These are phyloP conservation scores for Streptanthus diversifolius DNA, from an alignment of 345 rosid genomes.

Conservation along the genomic window DNA sequence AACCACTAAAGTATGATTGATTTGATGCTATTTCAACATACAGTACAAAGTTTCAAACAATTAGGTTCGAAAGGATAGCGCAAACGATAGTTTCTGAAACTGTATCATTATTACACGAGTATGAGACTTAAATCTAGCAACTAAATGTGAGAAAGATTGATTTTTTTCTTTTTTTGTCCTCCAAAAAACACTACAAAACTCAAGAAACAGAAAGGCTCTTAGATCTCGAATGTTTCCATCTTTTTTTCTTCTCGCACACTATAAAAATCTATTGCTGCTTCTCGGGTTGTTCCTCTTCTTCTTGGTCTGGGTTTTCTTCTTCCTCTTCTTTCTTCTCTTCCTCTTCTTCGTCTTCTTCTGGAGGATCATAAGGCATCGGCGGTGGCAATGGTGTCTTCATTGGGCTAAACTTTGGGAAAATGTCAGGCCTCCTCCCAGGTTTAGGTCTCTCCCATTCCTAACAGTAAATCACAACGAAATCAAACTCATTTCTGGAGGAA, in stretches of 20 bases:
- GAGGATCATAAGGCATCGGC: conserved; percentile 72
- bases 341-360: conserved; percentile 68
- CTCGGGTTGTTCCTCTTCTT: conserved; percentile 48
- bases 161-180: not conserved
- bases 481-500: not conserved
- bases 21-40: not conserved
- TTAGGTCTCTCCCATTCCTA: conserved; percentile 80
- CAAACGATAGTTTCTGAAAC: not conserved
- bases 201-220: conserved; percentile 6
- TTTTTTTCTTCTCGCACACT: not conserved
- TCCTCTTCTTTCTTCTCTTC: conserved; percentile 70
- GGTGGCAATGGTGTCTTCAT: conserved; percentile 81
- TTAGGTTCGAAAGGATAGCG: not conserved
- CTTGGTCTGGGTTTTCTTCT: conserved; percentile 60
- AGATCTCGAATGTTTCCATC: conserved; percentile 10
- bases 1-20: not conserved
- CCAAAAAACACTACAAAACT: conserved; percentile 30
- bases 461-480: not conserved
- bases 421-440: conserved; percentile 75
- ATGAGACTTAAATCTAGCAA: conserved; percentile 15
- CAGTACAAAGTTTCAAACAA: no score
- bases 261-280: conserved; percentile 33
- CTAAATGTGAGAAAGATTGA: conserved; percentile 3
- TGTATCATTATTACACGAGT: conserved; percentile 6
- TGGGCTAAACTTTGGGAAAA: conserved; percentile 71